phyloP scores from a whole-genome alignment of 805 yeast species.

The Clavispora vitiphila region DNA sequence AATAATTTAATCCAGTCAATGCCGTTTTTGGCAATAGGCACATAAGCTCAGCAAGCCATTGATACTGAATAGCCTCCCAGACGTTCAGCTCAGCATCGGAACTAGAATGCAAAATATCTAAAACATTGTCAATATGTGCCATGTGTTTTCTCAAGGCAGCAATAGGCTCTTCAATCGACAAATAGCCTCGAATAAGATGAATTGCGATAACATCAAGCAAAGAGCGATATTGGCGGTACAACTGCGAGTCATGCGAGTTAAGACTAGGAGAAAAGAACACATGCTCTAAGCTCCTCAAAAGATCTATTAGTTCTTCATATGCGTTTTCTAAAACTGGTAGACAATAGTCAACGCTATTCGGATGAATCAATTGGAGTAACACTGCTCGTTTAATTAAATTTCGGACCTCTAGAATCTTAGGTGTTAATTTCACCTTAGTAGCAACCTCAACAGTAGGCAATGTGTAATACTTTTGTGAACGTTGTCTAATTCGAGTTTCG shows the following conservation, averaged over 20 bases:
- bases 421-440: constrained; percentile 28
- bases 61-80: constrained; percentile 64
- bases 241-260: constrained; percentile 24
- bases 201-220: constrained; percentile 58
- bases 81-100: constrained; percentile 11
- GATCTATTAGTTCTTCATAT: constrained; percentile 26
- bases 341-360: constrained; percentile 29
- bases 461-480: constrained; percentile 34
- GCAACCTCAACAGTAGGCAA: constrained; percentile 23
- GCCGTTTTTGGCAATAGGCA: constrained; percentile 44
- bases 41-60: constrained; percentile 59
- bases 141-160: constrained; percentile 60
- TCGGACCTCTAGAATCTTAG: constrained; percentile 34
- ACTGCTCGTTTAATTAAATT: constrained; percentile 33
- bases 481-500: constrained; percentile 28
- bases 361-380: constrained; percentile 26
- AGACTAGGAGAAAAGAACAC: constrained; percentile 6
- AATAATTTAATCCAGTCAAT: constrained; percentile 14
- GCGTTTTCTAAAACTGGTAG: constrained; percentile 28
- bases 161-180: constrained; percentile 55
- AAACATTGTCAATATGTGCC: constrained; percentile 54
- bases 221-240: constrained; percentile 33
- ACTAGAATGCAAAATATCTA: constrained; percentile 25
- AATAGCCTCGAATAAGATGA: constrained; percentile 56
- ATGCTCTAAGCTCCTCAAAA: constrained; percentile 16